These are phyloP conservation scores for Coemansia linderi DNA, from an alignment of 371 early-diverging fungal genomes.

Conservation along the genomic window DNA sequence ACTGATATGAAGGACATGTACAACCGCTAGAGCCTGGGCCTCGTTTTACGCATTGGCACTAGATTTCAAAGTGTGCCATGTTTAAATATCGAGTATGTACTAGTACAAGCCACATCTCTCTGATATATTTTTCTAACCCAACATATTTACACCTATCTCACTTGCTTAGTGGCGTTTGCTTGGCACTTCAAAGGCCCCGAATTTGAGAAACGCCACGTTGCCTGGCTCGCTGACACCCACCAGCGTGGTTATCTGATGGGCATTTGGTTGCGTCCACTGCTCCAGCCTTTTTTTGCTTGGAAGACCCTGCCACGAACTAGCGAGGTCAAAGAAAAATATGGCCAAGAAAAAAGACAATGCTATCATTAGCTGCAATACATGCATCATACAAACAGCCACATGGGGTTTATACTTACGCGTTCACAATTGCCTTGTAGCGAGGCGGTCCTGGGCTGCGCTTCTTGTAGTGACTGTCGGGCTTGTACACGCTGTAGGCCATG, in stretches of 20 bases:
- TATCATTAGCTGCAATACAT: neutral
- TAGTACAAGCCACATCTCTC: neutral
- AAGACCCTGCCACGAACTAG: conserved; percentile 12
- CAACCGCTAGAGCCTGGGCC: conserved; percentile 20
- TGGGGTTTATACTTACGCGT: conserved; percentile 12
- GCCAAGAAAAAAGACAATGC: neutral
- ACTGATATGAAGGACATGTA: conserved; percentile 50
- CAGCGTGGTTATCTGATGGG: conserved; percentile 12
- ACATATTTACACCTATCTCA: neutral
- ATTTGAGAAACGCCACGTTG: conserved; percentile 19
- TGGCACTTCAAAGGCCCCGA: conserved; percentile 14
- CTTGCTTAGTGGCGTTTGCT: neutral
- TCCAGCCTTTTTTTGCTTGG: conserved; percentile 13
- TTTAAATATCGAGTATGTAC: neutral
- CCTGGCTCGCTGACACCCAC: conserved; percentile 36
- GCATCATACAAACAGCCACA: neutral
- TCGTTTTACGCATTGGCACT: neutral
- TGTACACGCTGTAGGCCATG: conserved; percentile 22
- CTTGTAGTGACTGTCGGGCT: conserved; percentile 28
- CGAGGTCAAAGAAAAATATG: neutral
- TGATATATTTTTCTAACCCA: neutral
- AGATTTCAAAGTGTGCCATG: neutral
- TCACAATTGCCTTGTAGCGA: conserved; percentile 23
- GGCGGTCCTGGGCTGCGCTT: conserved; percentile 34
- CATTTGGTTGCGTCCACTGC: neutral